Percentiles rank a stretch among this genome's conserved stretches.
Evolutionary conservation across 306 rosid species (phyloP).

Genomic region (Quercus ilex): DNA sequence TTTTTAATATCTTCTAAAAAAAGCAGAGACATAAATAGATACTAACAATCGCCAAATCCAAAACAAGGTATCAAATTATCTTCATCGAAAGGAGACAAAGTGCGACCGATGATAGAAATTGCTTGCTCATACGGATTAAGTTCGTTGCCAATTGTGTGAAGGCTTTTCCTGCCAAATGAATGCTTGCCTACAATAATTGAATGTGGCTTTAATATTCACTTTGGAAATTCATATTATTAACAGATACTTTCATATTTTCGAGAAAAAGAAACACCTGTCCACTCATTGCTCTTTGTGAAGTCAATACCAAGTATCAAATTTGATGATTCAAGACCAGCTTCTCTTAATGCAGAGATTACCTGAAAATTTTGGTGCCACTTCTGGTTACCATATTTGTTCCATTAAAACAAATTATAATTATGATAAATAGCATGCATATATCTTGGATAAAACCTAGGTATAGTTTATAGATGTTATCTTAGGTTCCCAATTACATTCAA

Average conservation of each 20-base stretch:
- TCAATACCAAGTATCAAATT: slow-evolving; percentile 87
- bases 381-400: background rate
- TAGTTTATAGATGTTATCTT: no score
- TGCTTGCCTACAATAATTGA: slow-evolving; percentile 55
- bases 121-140: slow-evolving; percentile 99
- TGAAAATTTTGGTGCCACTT: slow-evolving; percentile 32
- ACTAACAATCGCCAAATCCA: slow-evolving; percentile 95
- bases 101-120: slow-evolving; percentile 81
- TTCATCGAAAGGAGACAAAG: slow-evolving; percentile 88
- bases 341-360: slow-evolving; percentile 89
- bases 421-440: background rate
- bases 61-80: slow-evolving; percentile 94
- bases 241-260: background rate
- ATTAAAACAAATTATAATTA: background rate
- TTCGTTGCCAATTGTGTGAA: slow-evolving; percentile 58
- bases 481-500: no score
- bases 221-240: background rate
- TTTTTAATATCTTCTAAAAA: background rate
- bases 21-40: slow-evolving; percentile 12
- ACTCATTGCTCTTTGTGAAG: slow-evolving; percentile 98
- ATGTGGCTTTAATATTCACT: slow-evolving; percentile 13
- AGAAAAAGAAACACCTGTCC: slow-evolving; percentile 71
- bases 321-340: slow-evolving; percentile 95
- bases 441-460: no score
- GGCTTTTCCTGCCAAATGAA: slow-evolving; percentile 79